A percentile compares a stretch with the other conserved stretches of the same genome.
Conservation (phyloP, 1,284 basidiomycete genomes). For the Ceratobasidium sp. region DNA sequence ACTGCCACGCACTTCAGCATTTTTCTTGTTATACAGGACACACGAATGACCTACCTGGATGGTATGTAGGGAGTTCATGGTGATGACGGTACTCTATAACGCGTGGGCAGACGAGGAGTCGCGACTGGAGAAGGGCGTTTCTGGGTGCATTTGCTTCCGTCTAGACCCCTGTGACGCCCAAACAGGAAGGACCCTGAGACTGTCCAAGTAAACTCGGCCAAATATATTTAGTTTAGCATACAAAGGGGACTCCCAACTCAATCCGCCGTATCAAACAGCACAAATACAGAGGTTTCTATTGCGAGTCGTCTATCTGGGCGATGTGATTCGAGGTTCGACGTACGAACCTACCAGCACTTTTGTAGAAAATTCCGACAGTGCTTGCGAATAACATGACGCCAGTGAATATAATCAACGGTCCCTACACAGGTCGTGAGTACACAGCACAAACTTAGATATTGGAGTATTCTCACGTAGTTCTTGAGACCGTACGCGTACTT, state of each 20-base stretch:
- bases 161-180: constrained; percentile 31
- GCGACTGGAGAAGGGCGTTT: constrained; percentile 42
- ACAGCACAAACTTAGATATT: neutral
- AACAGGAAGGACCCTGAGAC: constrained; percentile 33
- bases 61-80: constrained; percentile 51
- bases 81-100: constrained; percentile 21
- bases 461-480: constrained; percentile 17
- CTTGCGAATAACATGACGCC: constrained; percentile 32
- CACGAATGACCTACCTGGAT: constrained; percentile 50
- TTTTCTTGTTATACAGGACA: neutral
- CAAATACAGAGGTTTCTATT: neutral
- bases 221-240: neutral
- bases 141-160: constrained; percentile 39
- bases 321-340: neutral
- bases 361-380: constrained; percentile 34
- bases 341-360: constrained; percentile 15
- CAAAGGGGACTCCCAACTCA: neutral
- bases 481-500: constrained; percentile 33
- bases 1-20: constrained; percentile 52
- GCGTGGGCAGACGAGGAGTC: constrained; percentile 38
- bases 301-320: neutral
- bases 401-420: constrained; percentile 30
- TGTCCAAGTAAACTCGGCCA: constrained; percentile 6
- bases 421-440: too few species aligned
- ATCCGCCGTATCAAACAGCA: too few species aligned